A percentile compares a stretch with the other conserved stretches of the same genome.
These are phyloP conservation scores for Xerocomus cyaneibrunnescens DNA, from an alignment of 1,284 basidiomycete species.

Conservation along the genomic window DNA sequence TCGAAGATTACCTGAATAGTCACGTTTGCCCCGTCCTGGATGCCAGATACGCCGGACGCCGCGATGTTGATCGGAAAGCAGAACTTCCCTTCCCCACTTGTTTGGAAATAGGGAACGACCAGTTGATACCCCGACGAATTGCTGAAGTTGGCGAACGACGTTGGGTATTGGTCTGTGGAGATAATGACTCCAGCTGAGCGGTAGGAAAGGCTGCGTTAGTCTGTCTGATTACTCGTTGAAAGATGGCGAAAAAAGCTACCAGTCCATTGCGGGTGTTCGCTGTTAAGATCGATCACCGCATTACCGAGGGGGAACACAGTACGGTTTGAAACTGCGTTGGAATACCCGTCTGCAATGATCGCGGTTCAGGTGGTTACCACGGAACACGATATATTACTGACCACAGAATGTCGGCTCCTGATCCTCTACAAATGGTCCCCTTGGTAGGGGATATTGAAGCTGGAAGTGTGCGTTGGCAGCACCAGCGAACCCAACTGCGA, in stretches of 20 bases:
- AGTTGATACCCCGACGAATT: conserved; percentile 37
- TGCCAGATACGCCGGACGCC: conserved; percentile 44
- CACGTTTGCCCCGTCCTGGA: conserved; percentile 47
- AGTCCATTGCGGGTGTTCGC: conserved; percentile 42
- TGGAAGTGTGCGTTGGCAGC: conserved; percentile 58
- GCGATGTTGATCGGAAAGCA: conserved; percentile 56
- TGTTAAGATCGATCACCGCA: conserved; percentile 43
- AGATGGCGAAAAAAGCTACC: conserved; percentile 27
- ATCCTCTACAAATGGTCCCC: conserved; percentile 53
- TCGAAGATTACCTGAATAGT: conserved; percentile 48
- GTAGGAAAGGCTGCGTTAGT: conserved; percentile 5
- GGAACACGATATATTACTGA: conserved; percentile 24
- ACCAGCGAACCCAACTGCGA: conserved; percentile 36
- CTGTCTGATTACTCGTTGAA: background rate
- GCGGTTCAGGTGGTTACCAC: background rate
- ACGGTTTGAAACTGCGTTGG: conserved; percentile 42
- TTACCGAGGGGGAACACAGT: conserved; percentile 55
- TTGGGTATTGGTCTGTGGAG: conserved; percentile 48
- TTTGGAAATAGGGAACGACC: conserved; percentile 44
- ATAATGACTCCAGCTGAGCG: conserved; percentile 41
- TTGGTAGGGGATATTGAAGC: conserved; percentile 55
- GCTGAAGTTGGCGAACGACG: conserved; percentile 54
- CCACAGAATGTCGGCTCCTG: conserved; percentile 52
- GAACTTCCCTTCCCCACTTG: conserved; percentile 44
- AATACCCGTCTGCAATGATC: conserved; percentile 45